Base-by-base conservation (phyloP, 208 protist genomes). In the Trypanosoma grayi region DNA sequence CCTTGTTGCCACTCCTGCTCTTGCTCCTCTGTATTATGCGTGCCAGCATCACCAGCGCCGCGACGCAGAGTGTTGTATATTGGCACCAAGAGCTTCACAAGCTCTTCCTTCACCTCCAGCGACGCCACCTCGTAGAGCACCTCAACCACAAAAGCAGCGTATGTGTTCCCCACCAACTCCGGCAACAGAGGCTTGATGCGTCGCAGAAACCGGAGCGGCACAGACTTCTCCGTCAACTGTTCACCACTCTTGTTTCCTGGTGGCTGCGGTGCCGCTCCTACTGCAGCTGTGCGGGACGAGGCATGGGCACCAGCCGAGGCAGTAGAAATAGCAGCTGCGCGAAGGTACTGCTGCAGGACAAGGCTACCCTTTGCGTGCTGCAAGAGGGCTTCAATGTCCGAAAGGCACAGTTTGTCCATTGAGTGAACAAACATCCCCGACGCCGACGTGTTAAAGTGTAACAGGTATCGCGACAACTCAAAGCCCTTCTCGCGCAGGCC, bases 291-390 rank as follows among this genome's bases (percentile, higher is more conserved):
- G n/a, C n/a, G n/a, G n/a, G n/a, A n/a, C n/a, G n/a, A n/a, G n/a
- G n/a, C n/a, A n/a, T n/a, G n/a, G n/a, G n/a, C n/a, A n/a, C n/a
- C n/a, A n/a, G n/a, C n/a, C n/a, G n/a, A n/a, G 52, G 65, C 43
- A 58, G 22, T 59, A 66, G 31, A 11, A 27, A 31, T 25, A 13
- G 63, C 52, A 7, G 41, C 51, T n/a, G 79, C 73, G 16, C 77
- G 76, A 14, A 93, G 63, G 53, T 79, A 85, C 72, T 93, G 87
- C 74, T 95, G 90, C 25, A 95, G 20, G 31, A 87, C 81, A 27
- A 83, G 62, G 59, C 85, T 93, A 5, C 90, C 90, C 41, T 81
- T 81, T 18, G 70, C 53, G n/a, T 79, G 69, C 2, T 53, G 47
- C 24, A 71, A 41, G 5, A 91, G 57, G 11, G n/a, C 13, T 20